Evolutionary conservation across 1,139 yeast genomes (phyloP), one percentile per base, ranked within the genome.

Genomic region (Lodderomyces jiufengensis): DNA sequence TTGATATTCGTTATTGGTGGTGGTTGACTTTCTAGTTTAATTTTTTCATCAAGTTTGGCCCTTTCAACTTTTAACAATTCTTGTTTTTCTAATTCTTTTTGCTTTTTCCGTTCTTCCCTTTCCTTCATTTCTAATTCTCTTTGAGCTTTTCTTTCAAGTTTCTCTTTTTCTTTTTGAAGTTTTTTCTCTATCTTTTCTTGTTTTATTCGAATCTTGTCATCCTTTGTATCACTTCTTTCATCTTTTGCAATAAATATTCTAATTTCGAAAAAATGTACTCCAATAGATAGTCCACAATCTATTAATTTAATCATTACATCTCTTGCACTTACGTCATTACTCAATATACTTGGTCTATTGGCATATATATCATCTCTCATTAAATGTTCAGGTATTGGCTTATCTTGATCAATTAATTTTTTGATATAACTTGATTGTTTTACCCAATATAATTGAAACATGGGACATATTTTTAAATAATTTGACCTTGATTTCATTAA

Each of bases 261-360:
- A 5, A 84, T 73, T 29, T 82, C 88, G 55, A 86, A 85, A 1
- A 66, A 61, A 59, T 92, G 98, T 0, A 96, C 96, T 0, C 97
- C 97, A 26, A 84, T 68, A 5, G 70, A 67, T 63, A 88, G 59
- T 1, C 68, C 62, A 39, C 90, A 79, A 48, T 90, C 97, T 49
- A 94, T 78, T 40, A 92, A 63, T 53, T 87, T 87, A 40, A 87
- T 84, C 96, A 90, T 88, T 36, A 81, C 81, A 47, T 92, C 97
- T 47, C 95, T 68, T 24, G 83, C 83, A 55, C 78, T 78, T 8
- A 68, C 69, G 10, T 72, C 72, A 26, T 61, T 50, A 5, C 70
- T 66, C 33, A 71, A 57, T 27, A 74, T 66, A 25, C 82, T 70
- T 10, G 57, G 55, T 27, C 73, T 44, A 25, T 60, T 61, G 15